A percentile compares a stretch with the other conserved stretches of the same genome.
Conservation (phyloP, 345 rosid genomes). For the Carallia pectinifolia region DNA sequence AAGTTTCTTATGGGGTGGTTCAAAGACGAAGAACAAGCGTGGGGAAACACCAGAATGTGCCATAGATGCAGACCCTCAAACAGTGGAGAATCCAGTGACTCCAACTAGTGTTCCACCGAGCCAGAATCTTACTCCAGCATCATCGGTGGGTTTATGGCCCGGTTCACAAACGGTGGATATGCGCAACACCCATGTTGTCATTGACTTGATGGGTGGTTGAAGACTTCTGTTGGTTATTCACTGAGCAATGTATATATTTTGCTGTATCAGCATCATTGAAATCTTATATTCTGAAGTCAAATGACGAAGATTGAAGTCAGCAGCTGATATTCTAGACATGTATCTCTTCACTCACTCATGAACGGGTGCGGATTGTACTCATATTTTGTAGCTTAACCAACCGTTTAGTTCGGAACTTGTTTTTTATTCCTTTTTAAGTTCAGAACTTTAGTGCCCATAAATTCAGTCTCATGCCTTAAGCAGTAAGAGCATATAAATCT, state of each 20-base stretch:
- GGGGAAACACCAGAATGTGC: constrained; percentile 47
- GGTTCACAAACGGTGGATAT: constrained; percentile 69
- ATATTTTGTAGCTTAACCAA: constrained; percentile 32
- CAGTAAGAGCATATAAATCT: background rate
- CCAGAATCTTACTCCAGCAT: constrained; percentile 60
- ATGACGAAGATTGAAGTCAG: constrained; percentile 17
- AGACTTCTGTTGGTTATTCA: constrained; percentile 9
- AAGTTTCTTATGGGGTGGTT: constrained; percentile 79
- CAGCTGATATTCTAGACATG: constrained; percentile 24
- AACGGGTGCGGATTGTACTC: constrained; percentile 25
- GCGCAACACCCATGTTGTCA: constrained; percentile 64
- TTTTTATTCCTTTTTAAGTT: background rate
- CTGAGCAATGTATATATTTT: constrained; percentile 38
- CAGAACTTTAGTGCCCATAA: constrained; percentile 8
- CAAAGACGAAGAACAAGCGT: constrained; percentile 73
- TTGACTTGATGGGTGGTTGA: constrained; percentile 94
- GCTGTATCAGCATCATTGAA: constrained; percentile 27
- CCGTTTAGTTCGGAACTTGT: constrained; percentile 11
- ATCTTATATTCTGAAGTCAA: constrained; percentile 26
- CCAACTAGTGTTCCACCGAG: constrained; percentile 40
- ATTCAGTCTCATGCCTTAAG: constrained; percentile 9
- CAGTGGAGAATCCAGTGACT: constrained; percentile 38
- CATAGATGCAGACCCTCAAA: constrained; percentile 42
- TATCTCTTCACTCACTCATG: constrained; percentile 27
- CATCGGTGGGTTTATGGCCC: constrained; percentile 67